Conservation (phyloP, 495 filamentous ascomycete genomes). For the Penicillium pancosmium region DNA sequence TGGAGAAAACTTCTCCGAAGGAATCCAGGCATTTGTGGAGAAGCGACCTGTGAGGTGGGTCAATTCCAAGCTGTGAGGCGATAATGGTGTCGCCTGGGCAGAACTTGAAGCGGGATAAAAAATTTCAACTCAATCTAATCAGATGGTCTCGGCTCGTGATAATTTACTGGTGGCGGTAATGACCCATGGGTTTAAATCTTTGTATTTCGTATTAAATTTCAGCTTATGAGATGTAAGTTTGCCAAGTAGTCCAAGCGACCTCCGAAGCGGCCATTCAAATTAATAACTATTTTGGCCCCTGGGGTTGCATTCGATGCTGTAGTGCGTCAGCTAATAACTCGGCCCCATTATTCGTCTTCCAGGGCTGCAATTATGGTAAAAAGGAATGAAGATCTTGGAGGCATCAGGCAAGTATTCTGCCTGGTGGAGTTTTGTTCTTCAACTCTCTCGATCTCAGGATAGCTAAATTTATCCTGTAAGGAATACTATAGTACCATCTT, state of each 20-base stretch:
- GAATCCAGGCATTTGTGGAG: conserved; percentile 78
- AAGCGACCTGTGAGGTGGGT: conserved; percentile 73
- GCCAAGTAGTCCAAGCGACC: background rate
- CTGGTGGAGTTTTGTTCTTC: background rate
- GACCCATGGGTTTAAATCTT: background rate
- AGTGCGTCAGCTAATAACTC: background rate
- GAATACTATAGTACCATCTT: too few species aligned
- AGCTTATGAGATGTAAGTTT: background rate
- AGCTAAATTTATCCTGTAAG: too few species aligned
- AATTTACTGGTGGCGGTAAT: background rate
- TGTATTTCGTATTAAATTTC: background rate
- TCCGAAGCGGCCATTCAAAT: background rate
- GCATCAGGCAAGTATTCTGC: background rate
- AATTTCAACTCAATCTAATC: conserved; percentile 9
- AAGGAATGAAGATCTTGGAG: background rate
- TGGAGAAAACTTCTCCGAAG: conserved; percentile 78
- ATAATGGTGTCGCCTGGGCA: conserved; percentile 1
- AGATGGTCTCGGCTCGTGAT: conserved; percentile 1
- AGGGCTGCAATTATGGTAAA: too few species aligned
- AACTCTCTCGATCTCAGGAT: background rate
- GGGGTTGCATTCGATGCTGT: background rate
- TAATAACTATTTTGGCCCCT: background rate
- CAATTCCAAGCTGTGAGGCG: conserved; percentile 66
- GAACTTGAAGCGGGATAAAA: background rate
- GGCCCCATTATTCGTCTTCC: background rate